These are phyloP conservation scores for Sphaerostilbella broomeana DNA, from an alignment of 2,329 filamentous ascomycete species.

Conservation along the genomic window DNA sequence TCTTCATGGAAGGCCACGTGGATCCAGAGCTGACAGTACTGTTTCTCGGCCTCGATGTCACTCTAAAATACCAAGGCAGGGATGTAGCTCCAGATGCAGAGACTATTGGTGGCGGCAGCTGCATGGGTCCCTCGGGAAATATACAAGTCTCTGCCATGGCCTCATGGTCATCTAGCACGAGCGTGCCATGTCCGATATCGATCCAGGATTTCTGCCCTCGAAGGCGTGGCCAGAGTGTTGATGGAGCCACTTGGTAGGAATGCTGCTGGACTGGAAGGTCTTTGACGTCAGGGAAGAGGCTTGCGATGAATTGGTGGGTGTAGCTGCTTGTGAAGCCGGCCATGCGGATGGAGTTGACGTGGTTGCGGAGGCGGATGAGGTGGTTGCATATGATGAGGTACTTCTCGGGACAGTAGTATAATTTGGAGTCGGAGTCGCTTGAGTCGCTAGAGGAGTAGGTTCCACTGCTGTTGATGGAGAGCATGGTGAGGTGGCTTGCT, in stretches of 20 bases:
- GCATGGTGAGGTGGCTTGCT: not conserved
- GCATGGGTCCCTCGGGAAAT: constrained; percentile 20
- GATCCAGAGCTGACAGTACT: constrained; percentile 3
- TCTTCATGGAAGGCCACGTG: constrained; percentile 6
- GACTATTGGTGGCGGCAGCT: constrained; percentile 21
- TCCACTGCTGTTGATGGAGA: constrained; percentile 1
- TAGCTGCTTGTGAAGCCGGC: constrained; percentile 31
- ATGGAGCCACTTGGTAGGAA: constrained; percentile 26
- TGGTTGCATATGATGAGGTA: constrained; percentile 27
- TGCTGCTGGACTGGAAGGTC: constrained; percentile 7
- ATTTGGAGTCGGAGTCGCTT: not conserved
- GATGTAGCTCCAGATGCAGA: constrained; percentile 9
- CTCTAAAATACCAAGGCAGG: not conserved
- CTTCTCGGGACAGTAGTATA: constrained; percentile 25
- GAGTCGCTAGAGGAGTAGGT: not conserved
- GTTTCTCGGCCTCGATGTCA: not conserved
- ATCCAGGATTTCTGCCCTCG: constrained; percentile 23
- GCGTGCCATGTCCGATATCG: constrained; percentile 19
- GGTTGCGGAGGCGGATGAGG: constrained; percentile 24
- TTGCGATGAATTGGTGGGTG: constrained; percentile 21
- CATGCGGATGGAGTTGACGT: constrained; percentile 28
- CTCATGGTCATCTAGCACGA: constrained; percentile 21
- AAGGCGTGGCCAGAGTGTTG: constrained; percentile 26
- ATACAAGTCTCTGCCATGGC: not conserved
- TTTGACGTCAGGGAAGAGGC: constrained; percentile 20